Base-by-base conservation (phyloP, 1,139 yeast genomes). In the Candida pseudoviswanathii region DNA sequence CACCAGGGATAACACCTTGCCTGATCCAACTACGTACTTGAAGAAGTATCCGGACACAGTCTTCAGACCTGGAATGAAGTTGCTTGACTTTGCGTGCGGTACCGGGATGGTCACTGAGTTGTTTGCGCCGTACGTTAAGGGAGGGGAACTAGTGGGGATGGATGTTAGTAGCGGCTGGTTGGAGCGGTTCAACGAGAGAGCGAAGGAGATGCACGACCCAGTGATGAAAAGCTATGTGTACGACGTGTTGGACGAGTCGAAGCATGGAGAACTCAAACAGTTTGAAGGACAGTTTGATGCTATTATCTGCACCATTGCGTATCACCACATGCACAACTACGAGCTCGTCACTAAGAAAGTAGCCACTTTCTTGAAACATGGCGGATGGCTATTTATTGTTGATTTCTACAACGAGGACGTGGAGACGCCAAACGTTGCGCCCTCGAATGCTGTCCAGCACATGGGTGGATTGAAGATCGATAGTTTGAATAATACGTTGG, bases 31-130 rank as follows among this genome's bases (percentile, higher is more conserved):
- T 0, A 52, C 58, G 3, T 57, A 55, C 38, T 26, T 40, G 8
- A 16, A 40, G 5, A 30, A 54, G 2, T 50, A 46, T 42, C 61
- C 64, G 3, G 39, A 52, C 16, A 45, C 60, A 10, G 45, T 62
- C 16, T 56, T 66, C 56, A 63, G 56, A 43, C 66, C 67, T 2
- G 73, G 71, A 1, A 59, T 61, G 51, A 62, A 58, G 33, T 41
- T 68, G 26, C 50, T 76, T 50, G 80, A 76, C 56, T 75, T 76
- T 57, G 80, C 79, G 1, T 75, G 80, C 54, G 80, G 81, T 1
- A 68, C 78, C 0, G 81, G 80, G 0, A 50, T 72, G 16, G 64
- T 73, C 11, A 65, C 73, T 1, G 58, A 62, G 49, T 60, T 60
- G 25, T 50, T 75, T 25, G 62, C 60, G 2, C 73, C 74, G 1